These are phyloP conservation scores for Kazachstania sp. DNA, from an alignment of 1,139 yeast genomes.

Conservation along the genomic window DNA sequence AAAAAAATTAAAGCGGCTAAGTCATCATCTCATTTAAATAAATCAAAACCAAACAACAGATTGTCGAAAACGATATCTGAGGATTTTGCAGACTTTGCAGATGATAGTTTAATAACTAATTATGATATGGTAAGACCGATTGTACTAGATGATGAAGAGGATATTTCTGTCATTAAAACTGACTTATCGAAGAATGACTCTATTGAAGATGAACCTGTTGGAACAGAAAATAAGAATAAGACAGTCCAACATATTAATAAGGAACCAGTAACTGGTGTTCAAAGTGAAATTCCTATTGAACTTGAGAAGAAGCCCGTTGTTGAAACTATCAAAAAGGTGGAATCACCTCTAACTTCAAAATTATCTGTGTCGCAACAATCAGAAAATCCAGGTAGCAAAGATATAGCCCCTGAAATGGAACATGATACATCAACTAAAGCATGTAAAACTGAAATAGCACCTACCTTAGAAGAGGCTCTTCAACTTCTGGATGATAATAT, in stretches of 20 bases:
- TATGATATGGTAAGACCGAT: not conserved
- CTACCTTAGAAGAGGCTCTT: too few relatives aligned
- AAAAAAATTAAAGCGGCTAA: not conserved
- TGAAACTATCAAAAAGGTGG: not conserved
- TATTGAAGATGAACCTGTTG: not conserved
- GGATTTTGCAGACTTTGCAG: not conserved
- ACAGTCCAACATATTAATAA: not conserved
- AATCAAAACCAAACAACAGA: not conserved
- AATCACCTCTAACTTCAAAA: not conserved
- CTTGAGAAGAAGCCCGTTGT: not conserved
- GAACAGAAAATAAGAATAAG: not conserved
- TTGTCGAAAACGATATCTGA: not conserved
- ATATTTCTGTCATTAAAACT: not conserved
- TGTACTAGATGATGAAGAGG: not conserved
- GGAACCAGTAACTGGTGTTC: not conserved
- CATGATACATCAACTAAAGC: not conserved
- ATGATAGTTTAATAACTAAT: not conserved
- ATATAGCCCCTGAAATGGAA: not conserved
- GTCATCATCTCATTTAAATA: not conserved
- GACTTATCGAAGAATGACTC: not conserved
- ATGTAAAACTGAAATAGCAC: not conserved
- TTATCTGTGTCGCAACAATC: too few relatives aligned
- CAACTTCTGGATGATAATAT: too few relatives aligned
- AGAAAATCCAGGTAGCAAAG: not conserved
- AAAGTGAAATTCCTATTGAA: too few relatives aligned